Percentiles rank a stretch among this genome's conserved stretches.
Evolutionary conservation across 2,329 filamentous ascomycete genomes (phyloP).

Genomic region (Coniochaeta sp.): DNA sequence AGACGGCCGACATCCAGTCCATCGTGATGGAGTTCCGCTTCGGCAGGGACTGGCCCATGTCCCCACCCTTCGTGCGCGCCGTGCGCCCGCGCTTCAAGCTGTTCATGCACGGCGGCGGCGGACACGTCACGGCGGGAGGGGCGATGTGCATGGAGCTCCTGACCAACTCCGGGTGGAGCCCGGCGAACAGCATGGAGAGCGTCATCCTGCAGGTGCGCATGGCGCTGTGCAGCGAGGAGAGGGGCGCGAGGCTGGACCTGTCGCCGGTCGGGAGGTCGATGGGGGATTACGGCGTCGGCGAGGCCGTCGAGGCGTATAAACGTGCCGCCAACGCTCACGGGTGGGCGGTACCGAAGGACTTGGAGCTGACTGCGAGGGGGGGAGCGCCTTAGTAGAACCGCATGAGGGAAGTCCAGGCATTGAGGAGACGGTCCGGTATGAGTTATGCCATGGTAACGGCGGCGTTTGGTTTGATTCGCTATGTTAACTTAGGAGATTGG

Average conservation of each 20-base stretch:
- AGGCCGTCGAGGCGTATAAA: slow-evolving; percentile 68
- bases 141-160: slow-evolving; percentile 80
- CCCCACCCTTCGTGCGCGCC: slow-evolving; percentile 78
- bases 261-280: background rate
- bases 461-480: too few species aligned
- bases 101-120: slow-evolving; percentile 68
- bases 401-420: background rate
- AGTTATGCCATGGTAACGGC: too few species aligned
- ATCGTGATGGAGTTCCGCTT: slow-evolving; percentile 80
- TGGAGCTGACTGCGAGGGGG: slow-evolving; percentile 23
- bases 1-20: slow-evolving; percentile 50
- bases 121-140: slow-evolving; percentile 78
- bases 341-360: slow-evolving; percentile 63
- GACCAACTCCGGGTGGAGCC: slow-evolving; percentile 76
- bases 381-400: background rate
- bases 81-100: slow-evolving; percentile 72
- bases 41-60: slow-evolving; percentile 65
- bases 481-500: too few species aligned
- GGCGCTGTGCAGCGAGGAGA: slow-evolving; percentile 65
- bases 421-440: too few species aligned
- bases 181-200: slow-evolving; percentile 66
- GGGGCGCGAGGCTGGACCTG: slow-evolving; percentile 60
- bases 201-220: slow-evolving; percentile 75
- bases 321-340: slow-evolving; percentile 63
- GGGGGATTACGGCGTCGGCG: slow-evolving; percentile 56